phyloP scores from a whole-genome alignment of 345 rosid genomes.

The Camelina sativa region DNA sequence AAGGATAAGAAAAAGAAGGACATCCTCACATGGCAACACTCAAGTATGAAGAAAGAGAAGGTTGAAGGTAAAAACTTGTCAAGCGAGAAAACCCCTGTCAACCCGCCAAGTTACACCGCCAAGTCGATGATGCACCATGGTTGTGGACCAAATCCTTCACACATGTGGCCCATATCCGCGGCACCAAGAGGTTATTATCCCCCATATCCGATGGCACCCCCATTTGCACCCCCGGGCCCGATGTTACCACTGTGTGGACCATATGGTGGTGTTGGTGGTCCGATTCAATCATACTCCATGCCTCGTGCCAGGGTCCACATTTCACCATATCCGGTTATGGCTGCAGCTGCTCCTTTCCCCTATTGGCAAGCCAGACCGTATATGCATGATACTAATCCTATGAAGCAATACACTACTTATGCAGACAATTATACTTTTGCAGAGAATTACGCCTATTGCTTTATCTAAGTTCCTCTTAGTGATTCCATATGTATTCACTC shows the following conservation, averaged over 20 bases:
- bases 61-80: neutral
- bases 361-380: conserved; percentile 24
- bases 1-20: conserved; percentile 10
- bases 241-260: conserved; percentile 20
- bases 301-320: conserved; percentile 6
- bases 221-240: conserved; percentile 3
- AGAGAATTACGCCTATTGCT: conserved; percentile 33
- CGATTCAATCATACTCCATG: conserved; percentile 27
- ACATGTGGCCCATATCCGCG: conserved; percentile 14
- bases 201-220: neutral
- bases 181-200: conserved; percentile 24
- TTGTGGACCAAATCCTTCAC: conserved; percentile 8
- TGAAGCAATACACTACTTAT: conserved; percentile 36
- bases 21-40: conserved; percentile 32
- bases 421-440: conserved; percentile 36
- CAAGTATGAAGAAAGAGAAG: conserved; percentile 38
- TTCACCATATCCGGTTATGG: conserved; percentile 41
- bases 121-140: conserved; percentile 22
- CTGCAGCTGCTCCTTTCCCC: conserved; percentile 12
- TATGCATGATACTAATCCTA: conserved; percentile 36
- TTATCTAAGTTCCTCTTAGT: conserved; percentile 14
- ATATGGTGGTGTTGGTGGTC: conserved; percentile 17
- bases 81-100: neutral
- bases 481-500: conserved; percentile 10
- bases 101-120: neutral